Evolutionary conservation across 2,329 filamentous ascomycete genomes (phyloP).

Genomic region (Didymella pinodella): DNA sequence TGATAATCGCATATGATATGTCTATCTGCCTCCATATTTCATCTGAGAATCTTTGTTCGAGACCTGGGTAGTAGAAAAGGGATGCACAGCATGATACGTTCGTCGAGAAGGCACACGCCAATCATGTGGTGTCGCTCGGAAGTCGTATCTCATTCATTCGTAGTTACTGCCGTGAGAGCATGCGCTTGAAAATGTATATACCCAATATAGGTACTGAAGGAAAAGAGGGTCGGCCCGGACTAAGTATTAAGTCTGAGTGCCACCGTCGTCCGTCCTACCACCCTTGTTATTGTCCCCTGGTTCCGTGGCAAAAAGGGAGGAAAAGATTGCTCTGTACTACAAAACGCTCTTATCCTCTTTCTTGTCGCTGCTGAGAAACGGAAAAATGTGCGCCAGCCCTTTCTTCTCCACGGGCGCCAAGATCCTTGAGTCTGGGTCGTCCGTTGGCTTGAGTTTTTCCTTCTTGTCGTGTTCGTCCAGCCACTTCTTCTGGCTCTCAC

Average conservation of each 20-base stretch:
- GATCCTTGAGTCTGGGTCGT: not conserved
- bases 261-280: no score
- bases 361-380: constrained; percentile 7
- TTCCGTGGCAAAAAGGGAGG: not conserved
- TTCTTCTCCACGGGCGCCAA: constrained; percentile 3
- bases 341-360: constrained; percentile 2
- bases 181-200: not conserved
- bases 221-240: not conserved
- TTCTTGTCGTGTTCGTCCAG: constrained; percentile 39
- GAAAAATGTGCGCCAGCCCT: constrained; percentile 34
- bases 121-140: not conserved
- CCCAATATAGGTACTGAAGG: not conserved
- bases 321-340: constrained; percentile 2
- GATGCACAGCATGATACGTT: no score
- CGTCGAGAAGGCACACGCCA: no score
- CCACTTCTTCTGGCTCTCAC: constrained; percentile 44
- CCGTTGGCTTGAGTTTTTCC: not conserved
- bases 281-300: no score
- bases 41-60: no score
- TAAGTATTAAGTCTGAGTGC: not conserved
- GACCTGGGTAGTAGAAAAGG: no score
- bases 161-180: not conserved
- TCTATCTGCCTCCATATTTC: no score
- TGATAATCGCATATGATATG: no score
- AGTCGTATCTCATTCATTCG: not conserved